Base-by-base conservation (phyloP, 1,284 basidiomycete species). In the Moesziomyces sp. region DNA sequence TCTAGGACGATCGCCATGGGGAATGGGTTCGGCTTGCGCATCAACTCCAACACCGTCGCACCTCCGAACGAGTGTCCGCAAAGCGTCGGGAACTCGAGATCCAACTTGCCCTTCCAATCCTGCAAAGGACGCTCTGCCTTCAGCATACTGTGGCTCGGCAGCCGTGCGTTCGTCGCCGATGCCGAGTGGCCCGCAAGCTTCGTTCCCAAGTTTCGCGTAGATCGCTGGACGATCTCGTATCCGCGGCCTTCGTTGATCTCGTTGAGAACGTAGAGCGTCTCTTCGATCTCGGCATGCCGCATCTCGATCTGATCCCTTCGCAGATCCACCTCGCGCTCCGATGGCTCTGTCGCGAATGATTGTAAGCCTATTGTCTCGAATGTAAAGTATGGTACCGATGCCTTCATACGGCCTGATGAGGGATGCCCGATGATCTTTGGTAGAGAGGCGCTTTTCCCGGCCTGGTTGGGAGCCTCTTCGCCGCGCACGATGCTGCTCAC, bases 301-400 rank as follows among this genome's bases (percentile, higher is more conserved):
- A 88, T 84, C 33, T 77, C 71, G 35, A 88, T 79, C 70, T 88
- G 87, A 30, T 87, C 85, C 18, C 81, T 78, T 38, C 87, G 83
- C 46, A 87, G 78, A 38, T 69, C 80, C 16, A 83, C 79, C 63
- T 87, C 86, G 51, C 86, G 82, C 51, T 76, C 65, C 14, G 55
- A 63, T 6, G 79, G 79, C 3, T 71, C 56, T 2, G 40, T 43
- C 3, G 70, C 40, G 52, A 47, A 86, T 79, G 73, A 85, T 75
- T 63, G 84, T 52, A 57, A 65, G 43, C 46, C 85, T 51, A 75
- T 83, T 76, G 46, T 78, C 80, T 87, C 86, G 63, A 75, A 85
- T 66, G 75, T 62, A 46, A 79, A 63, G 56, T 79, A 84, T 10
- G 78, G 77, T 8, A 77, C 72, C 11, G 46, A n/a, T 26, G 54